Base-by-base conservation (phyloP, 1,284 basidiomycete species). In the Hemileccinum hortonii region DNA sequence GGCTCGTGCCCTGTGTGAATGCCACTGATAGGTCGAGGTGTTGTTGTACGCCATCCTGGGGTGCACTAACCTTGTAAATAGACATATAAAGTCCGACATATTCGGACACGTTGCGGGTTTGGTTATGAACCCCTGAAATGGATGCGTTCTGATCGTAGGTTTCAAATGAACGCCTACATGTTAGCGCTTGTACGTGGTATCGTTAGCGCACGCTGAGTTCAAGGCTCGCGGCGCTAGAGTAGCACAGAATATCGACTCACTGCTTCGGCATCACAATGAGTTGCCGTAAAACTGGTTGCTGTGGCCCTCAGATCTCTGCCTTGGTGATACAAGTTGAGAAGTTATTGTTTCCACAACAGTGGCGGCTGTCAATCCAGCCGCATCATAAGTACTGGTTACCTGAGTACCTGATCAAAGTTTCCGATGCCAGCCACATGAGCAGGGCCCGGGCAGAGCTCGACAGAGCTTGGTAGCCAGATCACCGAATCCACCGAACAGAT, bases 11-110 rank as follows among this genome's bases (percentile, higher is more conserved):
- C n/a, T 44, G 15, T 42, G 33, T n/a, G 22, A 18, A 35, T 36
- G 19, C 32, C 15, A 32, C 48, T 63, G 12, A 56, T 22, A 18
- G 2, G 6, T 41, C 3, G 40, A 40, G 39, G 22, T 29, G 26
- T 14, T 49, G 36, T 51, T 24, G 14, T 36, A 33, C 38, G 30
- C 16, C 16, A 32, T 29, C 30, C 12, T 33, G 29, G 18, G 39
- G 8, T 46, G n/a, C 38, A 43, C 37, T 37, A 52, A 48, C 38
- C 49, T 19, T 38, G 24, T 24, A 43, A 45, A 43, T 51, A 47
- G 45, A 51, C 19, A 40, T 38, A 30, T 59, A 24, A 11, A 38
- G 7, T 12, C 49, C 18, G 33, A 30, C 6, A 2, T 38, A 19
- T 15, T 35, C 26, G 47, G 42, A 21, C 6, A 3, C 35, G 15